Conservation (phyloP, 805 yeast genomes). For the Kurtzmaniella fragi region DNA sequence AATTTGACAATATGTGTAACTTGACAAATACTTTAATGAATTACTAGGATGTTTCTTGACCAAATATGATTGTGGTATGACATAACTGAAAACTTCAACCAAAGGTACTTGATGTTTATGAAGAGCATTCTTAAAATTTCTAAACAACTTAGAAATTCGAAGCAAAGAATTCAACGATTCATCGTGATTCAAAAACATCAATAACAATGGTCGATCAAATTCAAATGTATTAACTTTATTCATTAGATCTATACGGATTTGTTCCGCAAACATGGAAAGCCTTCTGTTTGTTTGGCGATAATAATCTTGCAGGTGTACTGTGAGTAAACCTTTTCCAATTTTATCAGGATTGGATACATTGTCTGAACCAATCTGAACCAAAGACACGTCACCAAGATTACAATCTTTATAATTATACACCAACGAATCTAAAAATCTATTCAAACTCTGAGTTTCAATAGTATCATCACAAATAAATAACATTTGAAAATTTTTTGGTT, state of each 20-base stretch:
- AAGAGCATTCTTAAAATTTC: constrained; percentile 38
- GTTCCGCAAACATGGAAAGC: constrained; percentile 28
- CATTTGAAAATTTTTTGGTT: constrained; percentile 48
- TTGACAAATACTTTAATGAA: constrained; percentile 23
- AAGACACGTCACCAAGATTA: constrained; percentile 43
- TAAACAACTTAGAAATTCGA: constrained; percentile 41
- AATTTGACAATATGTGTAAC: constrained; percentile 35
- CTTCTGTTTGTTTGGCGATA: constrained; percentile 27
- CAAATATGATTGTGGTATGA: constrained; percentile 26
- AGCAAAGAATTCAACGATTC: constrained; percentile 40
- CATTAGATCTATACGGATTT: constrained; percentile 34
- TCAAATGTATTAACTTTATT: constrained; percentile 37
- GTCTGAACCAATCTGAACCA: constrained; percentile 23
- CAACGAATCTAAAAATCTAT: constrained; percentile 39
- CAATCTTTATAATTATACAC: constrained; percentile 42
- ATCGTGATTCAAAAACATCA: constrained; percentile 46
- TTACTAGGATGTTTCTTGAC: constrained; percentile 11
- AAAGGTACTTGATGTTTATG: constrained; percentile 36
- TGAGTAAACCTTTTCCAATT: constrained; percentile 23
- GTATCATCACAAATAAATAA: constrained; percentile 38
- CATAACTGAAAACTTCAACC: constrained; percentile 33
- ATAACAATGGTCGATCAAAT: constrained; percentile 43
- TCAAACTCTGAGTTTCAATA: constrained; percentile 20
- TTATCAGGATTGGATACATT: constrained; percentile 23
- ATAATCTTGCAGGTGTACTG: constrained; percentile 19